These are phyloP conservation scores for Colletotrichum navitas DNA, from an alignment of 2,329 filamentous ascomycete species.

Conservation along the genomic window DNA sequence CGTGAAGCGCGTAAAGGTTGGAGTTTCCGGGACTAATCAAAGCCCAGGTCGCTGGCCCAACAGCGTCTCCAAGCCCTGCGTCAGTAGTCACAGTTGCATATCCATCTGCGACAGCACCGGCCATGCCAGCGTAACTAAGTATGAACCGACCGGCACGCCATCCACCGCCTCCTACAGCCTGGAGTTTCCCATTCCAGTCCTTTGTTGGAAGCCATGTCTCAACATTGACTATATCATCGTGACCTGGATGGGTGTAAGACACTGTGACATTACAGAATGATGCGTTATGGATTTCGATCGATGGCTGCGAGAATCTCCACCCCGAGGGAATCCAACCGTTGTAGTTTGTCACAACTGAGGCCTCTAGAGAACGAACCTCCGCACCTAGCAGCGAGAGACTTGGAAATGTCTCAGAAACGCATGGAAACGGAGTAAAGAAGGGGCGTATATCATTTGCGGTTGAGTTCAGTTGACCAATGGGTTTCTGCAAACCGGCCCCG, in stretches of 20 bases:
- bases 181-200: constrained; percentile 48
- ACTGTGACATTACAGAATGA: constrained; percentile 48
- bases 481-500: neutral
- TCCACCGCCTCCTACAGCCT: constrained; percentile 49
- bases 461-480: neutral
- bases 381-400: constrained; percentile 7
- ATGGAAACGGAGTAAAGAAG: neutral
- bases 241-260: constrained; percentile 45
- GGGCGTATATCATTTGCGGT: neutral
- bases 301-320: constrained; percentile 21
- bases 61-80: constrained; percentile 37
- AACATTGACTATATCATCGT: constrained; percentile 44
- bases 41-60: constrained; percentile 40
- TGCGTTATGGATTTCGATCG: constrained; percentile 13
- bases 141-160: constrained; percentile 36
- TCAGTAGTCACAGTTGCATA: constrained; percentile 44
- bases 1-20: constrained; percentile 17
- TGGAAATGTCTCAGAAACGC: neutral
- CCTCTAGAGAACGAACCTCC: constrained; percentile 9
- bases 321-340: constrained; percentile 4
- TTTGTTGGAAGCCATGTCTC: constrained; percentile 45
- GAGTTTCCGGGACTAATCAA: constrained; percentile 33
- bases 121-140: constrained; percentile 42
- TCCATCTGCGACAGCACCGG: constrained; percentile 42
- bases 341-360: constrained; percentile 12